Evolutionary conservation across 1,284 basidiomycete genomes (phyloP).

Genomic region (Stygiomarasmius scandens): DNA sequence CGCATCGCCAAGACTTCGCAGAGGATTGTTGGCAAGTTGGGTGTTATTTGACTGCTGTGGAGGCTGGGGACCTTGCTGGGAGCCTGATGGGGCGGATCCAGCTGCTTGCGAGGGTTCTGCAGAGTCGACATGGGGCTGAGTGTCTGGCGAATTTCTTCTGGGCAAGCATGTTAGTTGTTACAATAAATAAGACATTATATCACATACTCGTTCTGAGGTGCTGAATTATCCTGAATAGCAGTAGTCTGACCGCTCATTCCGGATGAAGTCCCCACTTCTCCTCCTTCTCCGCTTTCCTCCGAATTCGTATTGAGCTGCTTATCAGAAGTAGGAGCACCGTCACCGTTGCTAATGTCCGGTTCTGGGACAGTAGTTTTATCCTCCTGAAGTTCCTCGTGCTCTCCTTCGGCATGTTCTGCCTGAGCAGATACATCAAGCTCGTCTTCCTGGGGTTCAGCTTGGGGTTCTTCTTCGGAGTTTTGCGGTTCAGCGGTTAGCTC

Average conservation of each 20-base stretch:
- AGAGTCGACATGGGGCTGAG: constrained; percentile 27
- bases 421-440: constrained; percentile 21
- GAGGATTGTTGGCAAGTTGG: constrained; percentile 56
- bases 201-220: constrained; percentile 32
- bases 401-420: constrained; percentile 30
- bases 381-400: constrained; percentile 28
- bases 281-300: constrained; percentile 33
- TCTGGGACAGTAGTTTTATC: constrained; percentile 34
- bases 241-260: constrained; percentile 31
- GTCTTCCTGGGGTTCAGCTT: constrained; percentile 11
- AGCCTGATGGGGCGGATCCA: constrained; percentile 42
- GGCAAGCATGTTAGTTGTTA: neutral
- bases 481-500: constrained; percentile 21
- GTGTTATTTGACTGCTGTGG: constrained; percentile 36
- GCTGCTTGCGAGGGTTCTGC: constrained; percentile 32
- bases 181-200: neutral
- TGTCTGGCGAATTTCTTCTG: constrained; percentile 20
- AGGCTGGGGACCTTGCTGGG: constrained; percentile 47
- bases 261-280: constrained; percentile 33
- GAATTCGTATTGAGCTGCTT: constrained; percentile 30
- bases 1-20: constrained; percentile 87
- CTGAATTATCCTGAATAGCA: constrained; percentile 14
- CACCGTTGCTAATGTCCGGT: constrained; percentile 43
- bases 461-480: constrained; percentile 17
- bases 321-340: constrained; percentile 33